phyloP scores from a whole-genome alignment of 306 rosid genomes.

The Comarum palustre region DNA sequence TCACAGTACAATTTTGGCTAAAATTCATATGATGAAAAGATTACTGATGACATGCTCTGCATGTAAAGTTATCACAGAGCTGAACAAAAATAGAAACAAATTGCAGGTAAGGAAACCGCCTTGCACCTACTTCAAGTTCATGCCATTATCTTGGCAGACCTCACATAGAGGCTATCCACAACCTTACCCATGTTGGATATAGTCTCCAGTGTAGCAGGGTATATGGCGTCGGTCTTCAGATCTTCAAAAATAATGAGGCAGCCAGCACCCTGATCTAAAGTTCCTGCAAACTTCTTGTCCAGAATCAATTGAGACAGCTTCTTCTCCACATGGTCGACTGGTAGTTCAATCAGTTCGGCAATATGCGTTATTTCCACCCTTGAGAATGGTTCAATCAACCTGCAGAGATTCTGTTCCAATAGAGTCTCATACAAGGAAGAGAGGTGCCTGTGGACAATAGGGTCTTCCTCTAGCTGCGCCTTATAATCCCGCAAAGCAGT shows the following conservation, averaged over 20 bases:
- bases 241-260: constrained; percentile 47
- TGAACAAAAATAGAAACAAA: neutral
- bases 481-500: constrained; percentile 66
- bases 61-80: neutral
- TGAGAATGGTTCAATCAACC: constrained; percentile 90
- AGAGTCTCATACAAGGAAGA: constrained; percentile 81
- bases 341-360: constrained; percentile 84
- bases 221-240: constrained; percentile 46
- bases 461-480: constrained; percentile 92
- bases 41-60: constrained; percentile 8
- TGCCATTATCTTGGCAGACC: constrained; percentile 95
- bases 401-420: constrained; percentile 89
- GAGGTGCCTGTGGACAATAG: constrained; percentile 91
- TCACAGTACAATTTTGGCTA: constrained; percentile 11
- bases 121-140: constrained; percentile 27
- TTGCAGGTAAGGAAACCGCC: neutral
- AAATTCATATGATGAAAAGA: neutral
- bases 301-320: constrained; percentile 51
- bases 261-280: constrained; percentile 92
- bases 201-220: constrained; percentile 70
- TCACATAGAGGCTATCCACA: constrained; percentile 82
- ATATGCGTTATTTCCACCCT: constrained; percentile 88
- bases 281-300: constrained; percentile 63
- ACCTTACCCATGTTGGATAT: constrained; percentile 84
- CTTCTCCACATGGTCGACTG: constrained; percentile 47